Evolutionary conservation across 108 stramenopile species (phyloP), one percentile per base, ranked within the genome.

Genomic region (Conticribra weissflogii): DNA sequence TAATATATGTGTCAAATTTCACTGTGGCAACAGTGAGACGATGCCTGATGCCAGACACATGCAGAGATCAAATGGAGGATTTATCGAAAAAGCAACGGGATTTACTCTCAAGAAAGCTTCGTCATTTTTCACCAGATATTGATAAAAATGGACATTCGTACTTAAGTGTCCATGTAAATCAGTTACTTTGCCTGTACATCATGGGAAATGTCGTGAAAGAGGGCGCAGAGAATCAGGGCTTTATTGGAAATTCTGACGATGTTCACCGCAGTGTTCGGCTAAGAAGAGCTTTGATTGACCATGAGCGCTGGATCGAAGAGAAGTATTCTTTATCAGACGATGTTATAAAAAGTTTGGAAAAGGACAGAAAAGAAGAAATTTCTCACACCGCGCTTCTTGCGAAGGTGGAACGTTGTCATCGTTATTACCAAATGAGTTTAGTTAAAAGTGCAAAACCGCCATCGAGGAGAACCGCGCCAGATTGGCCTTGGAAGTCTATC

Each of bases 201-300:
- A 34, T 28, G 3, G 66, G 66, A 7, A 21, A 21, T 22, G 49
- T 76, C 12, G 41, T 66, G 16, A 44, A 47, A 8, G 56, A 68
- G 62, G 74, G 74, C 15, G 74, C 74, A 15, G 74, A 76, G 34
- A 76, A 76, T 56, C 66, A 68, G 48, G 74, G 74, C 21, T 27
- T 76, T 36, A 76, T 76, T 49, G 74, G 74, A 0, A 28, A 68
- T 27, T 25, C 50, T 15, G 47, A 28, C 3, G 67, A 76, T 63
- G 74, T 76, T 25, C 66, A 76, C 32, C 63, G 66, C 15, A 66
- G 65, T 21, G 24, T 52, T 3, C 30, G 21, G 32, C 24, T 76
- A 23, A 2, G 74, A 23, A 33, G 66, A 54, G 66, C 23, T 17
- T 17, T 76, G 7, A 30, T 23, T 22, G 23, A 32, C 28, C 60